These are phyloP conservation scores for Friedmanniomyces endolithicus DNA, from an alignment of 495 filamentous ascomycete species.

Conservation along the genomic window DNA sequence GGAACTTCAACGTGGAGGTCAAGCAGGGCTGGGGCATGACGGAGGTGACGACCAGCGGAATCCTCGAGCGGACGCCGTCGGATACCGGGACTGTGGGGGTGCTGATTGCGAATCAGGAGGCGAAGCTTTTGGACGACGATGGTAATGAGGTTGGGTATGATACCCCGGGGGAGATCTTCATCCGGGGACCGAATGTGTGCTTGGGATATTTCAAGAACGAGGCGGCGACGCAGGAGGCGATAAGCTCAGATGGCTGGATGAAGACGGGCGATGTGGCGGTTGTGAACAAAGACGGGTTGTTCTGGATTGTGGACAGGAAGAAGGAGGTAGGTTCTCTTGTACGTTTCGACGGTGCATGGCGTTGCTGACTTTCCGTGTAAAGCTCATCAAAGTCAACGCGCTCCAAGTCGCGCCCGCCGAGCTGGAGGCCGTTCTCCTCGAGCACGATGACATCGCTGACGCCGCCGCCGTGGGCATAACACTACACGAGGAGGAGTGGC, in stretches of 20 bases:
- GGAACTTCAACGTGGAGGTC: conserved; percentile 22
- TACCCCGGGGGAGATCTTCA: conserved; percentile 26
- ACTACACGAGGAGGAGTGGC: conserved; percentile 26
- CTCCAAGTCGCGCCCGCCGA: conserved; percentile 37
- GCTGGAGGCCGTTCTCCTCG: conserved; percentile 33
- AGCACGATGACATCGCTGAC: conserved; percentile 31
- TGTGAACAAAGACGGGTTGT: conserved; percentile 23
- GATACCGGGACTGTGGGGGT: conserved; percentile 26
- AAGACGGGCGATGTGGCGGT: conserved; percentile 29
- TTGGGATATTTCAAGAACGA: conserved; percentile 29
- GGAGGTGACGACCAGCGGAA: conserved; percentile 26
- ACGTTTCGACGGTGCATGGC: not conserved
- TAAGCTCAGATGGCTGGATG: conserved; percentile 26
- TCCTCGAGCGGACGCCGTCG: conserved; percentile 11
- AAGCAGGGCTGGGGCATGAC: conserved; percentile 31
- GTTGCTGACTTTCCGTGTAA: conserved; percentile 3
- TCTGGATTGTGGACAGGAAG: conserved; percentile 32
- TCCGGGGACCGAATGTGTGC: conserved; percentile 28
- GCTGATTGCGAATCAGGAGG: conserved; percentile 26
- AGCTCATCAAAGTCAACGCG: conserved; percentile 37
- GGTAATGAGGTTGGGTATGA: conserved; percentile 27
- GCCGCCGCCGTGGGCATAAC: conserved; percentile 31
- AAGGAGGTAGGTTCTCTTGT: conserved; percentile 19
- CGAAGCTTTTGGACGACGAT: conserved; percentile 28
- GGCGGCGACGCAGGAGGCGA: conserved; percentile 23